Evolutionary conservation across 805 yeast species (phyloP), one percentile per base, ranked within the genome.

Genomic region (Metschnikowia drakensbergensis): DNA sequence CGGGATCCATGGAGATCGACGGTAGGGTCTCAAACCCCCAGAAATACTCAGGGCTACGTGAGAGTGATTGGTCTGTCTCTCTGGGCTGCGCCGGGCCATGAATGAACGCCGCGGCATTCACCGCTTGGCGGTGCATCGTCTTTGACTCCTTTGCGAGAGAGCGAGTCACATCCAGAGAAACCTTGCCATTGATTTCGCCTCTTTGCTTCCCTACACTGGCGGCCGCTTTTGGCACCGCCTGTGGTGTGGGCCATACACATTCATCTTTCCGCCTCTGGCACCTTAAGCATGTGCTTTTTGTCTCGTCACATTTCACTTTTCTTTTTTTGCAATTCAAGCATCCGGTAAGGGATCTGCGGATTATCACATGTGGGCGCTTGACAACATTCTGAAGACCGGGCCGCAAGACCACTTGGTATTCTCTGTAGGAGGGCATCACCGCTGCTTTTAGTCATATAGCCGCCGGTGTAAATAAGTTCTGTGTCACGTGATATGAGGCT

Each of bases 301-400:
- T 50, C 38, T 54, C 58, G 42, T 54, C 58, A 39, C 58, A 54
- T 33, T 52, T 52, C 43, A 54, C 47, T 29, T 49, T 53, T 32
- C 45, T 46, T 11, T 48, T 47, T 35, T 54, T 54, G 50, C 58
- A 54, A 22, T 46, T 46, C 17, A 49, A 33, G 34, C 58, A 54
- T 1, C 58, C 58, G 9, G n/a, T 29, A 10, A 34, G 25, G 11
- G 56, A 54, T 32, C 50, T 28, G 25, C 23, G 30, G n/a, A 32
- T 31, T 8, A 4, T 22, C 11, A 11, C 17, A 4, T 23, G 43
- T 7, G 43, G 35, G 10, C 35, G 43, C 17, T 30, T 39, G 28
- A 39, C 11, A 10, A 30, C 6, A 10, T 39, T 39, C 11, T 29
- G 17, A 7, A 39, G 43, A 27, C 43, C 43, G 9, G 43, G 43